Percentiles rank a stretch among this genome's conserved stretches.
Conservation (phyloP, 257 asterid species). For the Henckelia pumila region DNA sequence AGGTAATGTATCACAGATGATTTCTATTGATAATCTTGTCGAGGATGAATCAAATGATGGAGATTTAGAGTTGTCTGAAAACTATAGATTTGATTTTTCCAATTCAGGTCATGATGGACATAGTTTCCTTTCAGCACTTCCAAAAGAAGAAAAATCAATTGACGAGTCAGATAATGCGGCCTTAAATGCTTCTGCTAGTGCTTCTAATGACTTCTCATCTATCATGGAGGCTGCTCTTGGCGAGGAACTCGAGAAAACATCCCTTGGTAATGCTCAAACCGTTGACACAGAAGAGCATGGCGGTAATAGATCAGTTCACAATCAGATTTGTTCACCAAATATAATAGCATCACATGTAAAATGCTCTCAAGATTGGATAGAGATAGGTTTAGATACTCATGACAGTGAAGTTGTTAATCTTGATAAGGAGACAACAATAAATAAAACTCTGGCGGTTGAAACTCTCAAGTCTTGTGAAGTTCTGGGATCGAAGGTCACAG, state of each 20-base stretch:
- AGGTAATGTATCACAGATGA: constrained; percentile 26
- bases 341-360: constrained; percentile 16
- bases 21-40: constrained; percentile 24
- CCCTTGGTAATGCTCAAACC: constrained; percentile 24
- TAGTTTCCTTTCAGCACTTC: constrained; percentile 10
- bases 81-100: constrained; percentile 24
- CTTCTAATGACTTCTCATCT: constrained; percentile 9
- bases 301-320: constrained; percentile 24
- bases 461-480: constrained; percentile 28
- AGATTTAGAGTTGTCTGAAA: constrained; percentile 22
- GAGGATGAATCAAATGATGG: constrained; percentile 21
- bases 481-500: constrained; percentile 26
- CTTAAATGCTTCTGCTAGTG: constrained; percentile 28
- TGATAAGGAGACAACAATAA: constrained; percentile 27
- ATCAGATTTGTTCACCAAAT: constrained; percentile 32
- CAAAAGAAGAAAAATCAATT: constrained; percentile 26
- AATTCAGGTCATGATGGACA: constrained; percentile 26
- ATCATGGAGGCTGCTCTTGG: constrained; percentile 28
- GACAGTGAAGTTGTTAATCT: constrained; percentile 28
- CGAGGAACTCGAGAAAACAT: constrained; percentile 26
- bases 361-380: constrained; percentile 27
- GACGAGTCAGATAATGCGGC: constrained; percentile 27
- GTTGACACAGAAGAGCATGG: constrained; percentile 28
- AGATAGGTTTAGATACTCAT: constrained; percentile 26
- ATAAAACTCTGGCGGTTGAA: constrained; percentile 29